Evolutionary conservation across 306 rosid genomes (phyloP).

Genomic region (Aeschynomene evenia): DNA sequence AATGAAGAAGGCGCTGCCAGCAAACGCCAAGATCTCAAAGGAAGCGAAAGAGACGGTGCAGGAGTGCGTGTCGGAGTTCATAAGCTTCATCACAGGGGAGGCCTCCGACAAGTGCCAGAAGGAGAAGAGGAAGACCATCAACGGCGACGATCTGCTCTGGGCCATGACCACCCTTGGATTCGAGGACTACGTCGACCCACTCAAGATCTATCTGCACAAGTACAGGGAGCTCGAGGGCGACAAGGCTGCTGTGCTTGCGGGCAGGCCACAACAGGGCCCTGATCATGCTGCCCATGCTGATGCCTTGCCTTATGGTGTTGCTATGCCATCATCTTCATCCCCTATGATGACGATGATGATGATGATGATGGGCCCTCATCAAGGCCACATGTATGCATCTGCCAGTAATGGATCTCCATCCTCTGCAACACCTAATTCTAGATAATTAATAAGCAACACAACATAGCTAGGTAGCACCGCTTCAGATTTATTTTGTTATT

Average conservation of each 20-base stretch:
- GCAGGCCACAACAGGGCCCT: not conserved
- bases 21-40: constrained; percentile 34
- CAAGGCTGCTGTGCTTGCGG: constrained; percentile 34
- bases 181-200: constrained; percentile 24
- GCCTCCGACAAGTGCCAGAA: constrained; percentile 38
- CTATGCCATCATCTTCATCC: not conserved
- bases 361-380: constrained; percentile 42
- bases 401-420: constrained; percentile 31
- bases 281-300: not conserved
- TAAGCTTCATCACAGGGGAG: constrained; percentile 34
- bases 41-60: constrained; percentile 34
- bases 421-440: too few relatives aligned
- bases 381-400: constrained; percentile 42
- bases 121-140: constrained; percentile 35
- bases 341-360: constrained; percentile 24
- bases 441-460: too few relatives aligned
- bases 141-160: constrained; percentile 36
- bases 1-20: constrained; percentile 34
- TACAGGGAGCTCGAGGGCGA: constrained; percentile 33
- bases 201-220: constrained; percentile 16
- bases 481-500: too few relatives aligned
- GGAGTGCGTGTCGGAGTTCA: constrained; percentile 37
- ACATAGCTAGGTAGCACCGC: constrained; percentile 33
- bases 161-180: constrained; percentile 35
- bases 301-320: constrained; percentile 9